phyloP scores from a whole-genome alignment of 2,329 filamentous ascomycete species.

The Dendryphion nanum region DNA sequence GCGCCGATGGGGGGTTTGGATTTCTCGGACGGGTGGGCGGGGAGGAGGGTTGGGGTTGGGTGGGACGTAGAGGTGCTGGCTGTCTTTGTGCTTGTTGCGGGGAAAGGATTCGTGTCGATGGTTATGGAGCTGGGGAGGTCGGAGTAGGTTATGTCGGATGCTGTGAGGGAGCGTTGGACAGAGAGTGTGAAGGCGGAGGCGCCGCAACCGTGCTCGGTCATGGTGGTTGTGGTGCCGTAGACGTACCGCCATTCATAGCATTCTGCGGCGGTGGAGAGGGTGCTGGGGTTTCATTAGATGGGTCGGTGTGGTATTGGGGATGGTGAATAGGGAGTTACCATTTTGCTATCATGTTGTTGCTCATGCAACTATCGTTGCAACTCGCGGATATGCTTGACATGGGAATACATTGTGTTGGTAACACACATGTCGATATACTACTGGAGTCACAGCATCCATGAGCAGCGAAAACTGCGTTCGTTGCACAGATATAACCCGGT shows the following conservation, averaged over 20 bases:
- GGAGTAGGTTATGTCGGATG: background rate
- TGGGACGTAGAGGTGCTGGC: too few species aligned
- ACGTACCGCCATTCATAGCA: conserved; percentile 30
- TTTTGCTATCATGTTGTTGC: conserved; percentile 24
- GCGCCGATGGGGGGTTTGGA: conserved; percentile 10
- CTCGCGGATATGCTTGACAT: conserved; percentile 19
- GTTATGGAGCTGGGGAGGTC: background rate
- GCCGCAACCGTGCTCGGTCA: conserved; percentile 34
- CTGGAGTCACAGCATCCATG: conserved; percentile 34
- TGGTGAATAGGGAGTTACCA: conserved; percentile 16
- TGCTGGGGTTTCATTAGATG: conserved; percentile 9
- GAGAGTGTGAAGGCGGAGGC: conserved; percentile 16
- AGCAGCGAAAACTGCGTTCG: conserved; percentile 28
- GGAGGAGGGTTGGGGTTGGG: too few species aligned
- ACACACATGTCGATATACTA: conserved; percentile 19
- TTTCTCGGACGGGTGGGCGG: too few species aligned
- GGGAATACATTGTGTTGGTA: conserved; percentile 33
- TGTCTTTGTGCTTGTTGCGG: too few species aligned
- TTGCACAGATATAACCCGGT: conserved; percentile 27
- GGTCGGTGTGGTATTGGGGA: background rate
- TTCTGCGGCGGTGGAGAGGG: conserved; percentile 13
- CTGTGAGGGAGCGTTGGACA: conserved; percentile 13
- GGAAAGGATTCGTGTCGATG: background rate
- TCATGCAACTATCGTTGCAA: conserved; percentile 28
- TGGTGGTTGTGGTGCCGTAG: conserved; percentile 22